Base-by-base conservation (phyloP, 2,329 filamentous ascomycete species). In the Fonsecaea pedrosoi region DNA sequence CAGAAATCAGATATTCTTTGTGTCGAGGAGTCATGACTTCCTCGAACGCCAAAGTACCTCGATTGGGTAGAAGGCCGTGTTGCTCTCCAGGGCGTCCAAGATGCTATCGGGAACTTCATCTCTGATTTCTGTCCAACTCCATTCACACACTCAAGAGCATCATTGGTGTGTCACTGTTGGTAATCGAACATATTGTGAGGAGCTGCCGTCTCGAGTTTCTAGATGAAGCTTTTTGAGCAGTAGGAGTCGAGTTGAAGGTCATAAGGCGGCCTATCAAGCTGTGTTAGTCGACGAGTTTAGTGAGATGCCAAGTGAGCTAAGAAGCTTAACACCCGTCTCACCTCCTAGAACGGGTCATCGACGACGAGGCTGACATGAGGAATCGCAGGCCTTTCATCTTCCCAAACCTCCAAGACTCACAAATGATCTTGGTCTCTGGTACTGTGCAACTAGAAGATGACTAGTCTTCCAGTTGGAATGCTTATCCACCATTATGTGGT, bases 1-100 rank as follows among this genome's bases (percentile, higher is more conserved):
- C 71, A 73, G 56, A 73, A 70, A 34, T 68, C 56, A 32, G 60
- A 64, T 38, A 68, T 50, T 3, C 67, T 62, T 56, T 73, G 71
- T 32, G 69, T 61, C 13, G 66, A 62, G 10, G 64, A 54, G 54
- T 32, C 42, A 54, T 70, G 68, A n/a, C 18, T 45, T 10, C 40
- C 50, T 12, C 68, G 66, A 37, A 64, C 30, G 9, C 40, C 42
- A 40, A 37, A 13, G 30, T 40, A 35, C 1, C 30, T 53, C 53
- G 50, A 45, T 35, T 40, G 38, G 10, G 38, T n/a, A 25, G 55
- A 18, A 37, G 40, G 38, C 30, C 13, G 35, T 4, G 30, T 32
- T 42, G 3, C 53, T 54, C 57, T 62, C 9, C n/a, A 12, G 18
- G 61, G 35, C 18, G 56, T 62, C 61, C 58, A 58, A n/a, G 30